phyloP scores from a whole-genome alignment of 257 asterid species.

The Jacaranda mimosifolia region DNA sequence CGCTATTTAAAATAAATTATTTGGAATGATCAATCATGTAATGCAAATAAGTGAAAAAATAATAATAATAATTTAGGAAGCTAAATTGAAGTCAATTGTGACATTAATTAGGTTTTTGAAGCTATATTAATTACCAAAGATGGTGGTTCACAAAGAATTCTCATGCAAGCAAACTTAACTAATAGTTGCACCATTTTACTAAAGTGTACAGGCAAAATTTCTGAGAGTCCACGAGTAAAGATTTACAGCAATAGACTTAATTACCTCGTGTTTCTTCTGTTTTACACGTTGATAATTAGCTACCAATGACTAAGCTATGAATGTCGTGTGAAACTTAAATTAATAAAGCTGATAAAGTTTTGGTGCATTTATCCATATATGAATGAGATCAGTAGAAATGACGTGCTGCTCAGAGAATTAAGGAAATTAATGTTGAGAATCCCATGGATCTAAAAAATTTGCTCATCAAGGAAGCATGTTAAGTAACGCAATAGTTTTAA shows the following conservation, averaged over 20 bases:
- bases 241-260: not conserved
- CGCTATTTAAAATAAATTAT: no score
- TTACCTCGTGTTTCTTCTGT: not conserved
- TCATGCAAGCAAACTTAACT: conserved; percentile 7
- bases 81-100: conserved; percentile 13
- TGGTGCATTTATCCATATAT: no score
- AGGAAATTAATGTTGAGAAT: no score
- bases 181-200: conserved; percentile 25
- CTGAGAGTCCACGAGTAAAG: not conserved
- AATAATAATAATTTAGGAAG: no score
- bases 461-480: no score
- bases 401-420: no score
- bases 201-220: conserved; percentile 20
- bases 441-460: no score
- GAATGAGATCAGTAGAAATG: no score
- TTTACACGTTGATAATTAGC: conserved; percentile 17
- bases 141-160: conserved; percentile 21
- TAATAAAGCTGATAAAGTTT: not conserved
- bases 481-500: no score
- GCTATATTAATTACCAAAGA: conserved; percentile 28
- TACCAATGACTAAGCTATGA: no score
- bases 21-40: not conserved
- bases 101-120: conserved; percentile 22
- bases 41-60: no score
- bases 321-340: not conserved